These are phyloP conservation scores for Lasiodiplodia sp. DNA, from an alignment of 2,329 filamentous ascomycete genomes.

Conservation along the genomic window DNA sequence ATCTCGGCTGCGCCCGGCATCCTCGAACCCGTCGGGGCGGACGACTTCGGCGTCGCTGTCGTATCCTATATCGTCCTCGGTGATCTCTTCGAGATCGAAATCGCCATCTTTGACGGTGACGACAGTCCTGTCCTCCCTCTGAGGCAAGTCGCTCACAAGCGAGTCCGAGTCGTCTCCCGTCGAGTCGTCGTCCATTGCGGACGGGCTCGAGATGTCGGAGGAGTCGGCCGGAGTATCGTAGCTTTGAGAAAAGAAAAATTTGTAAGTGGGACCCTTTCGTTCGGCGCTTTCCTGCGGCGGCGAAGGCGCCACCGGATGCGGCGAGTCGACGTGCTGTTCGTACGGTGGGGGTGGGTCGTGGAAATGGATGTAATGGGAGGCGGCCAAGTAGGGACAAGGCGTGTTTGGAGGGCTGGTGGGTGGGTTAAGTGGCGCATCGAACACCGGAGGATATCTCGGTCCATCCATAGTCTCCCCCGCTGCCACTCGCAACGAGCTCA, in stretches of 20 bases:
- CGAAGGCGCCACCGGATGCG: constrained; percentile 41
- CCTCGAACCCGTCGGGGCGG: constrained; percentile 53
- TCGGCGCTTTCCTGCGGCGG: constrained; percentile 48
- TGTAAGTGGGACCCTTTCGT: constrained; percentile 44
- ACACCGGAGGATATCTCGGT: constrained; percentile 40
- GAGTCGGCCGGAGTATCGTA: constrained; percentile 44
- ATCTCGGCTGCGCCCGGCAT: constrained; percentile 44
- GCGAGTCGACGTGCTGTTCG: constrained; percentile 44
- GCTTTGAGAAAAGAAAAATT: constrained; percentile 48
- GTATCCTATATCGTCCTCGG: constrained; percentile 44
- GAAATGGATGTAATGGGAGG: constrained; percentile 29
- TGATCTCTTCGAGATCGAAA: constrained; percentile 54
- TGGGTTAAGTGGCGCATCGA: constrained; percentile 39
- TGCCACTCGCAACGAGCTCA: neutral
- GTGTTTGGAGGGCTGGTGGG: constrained; percentile 49
- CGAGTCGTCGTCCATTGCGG: constrained; percentile 43
- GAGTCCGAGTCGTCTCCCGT: constrained; percentile 38
- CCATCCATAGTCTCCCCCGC: constrained; percentile 39
- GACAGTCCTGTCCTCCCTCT: constrained; percentile 32
- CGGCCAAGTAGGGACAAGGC: constrained; percentile 36
- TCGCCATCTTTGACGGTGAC: constrained; percentile 39
- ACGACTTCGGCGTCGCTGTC: constrained; percentile 53
- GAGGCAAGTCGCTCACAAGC: constrained; percentile 33
- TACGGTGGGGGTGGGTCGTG: constrained; percentile 43
- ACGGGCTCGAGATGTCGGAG: constrained; percentile 47